These are phyloP conservation scores for Eucalyptus regnans DNA, from an alignment of 345 rosid species.

Conservation along the genomic window DNA sequence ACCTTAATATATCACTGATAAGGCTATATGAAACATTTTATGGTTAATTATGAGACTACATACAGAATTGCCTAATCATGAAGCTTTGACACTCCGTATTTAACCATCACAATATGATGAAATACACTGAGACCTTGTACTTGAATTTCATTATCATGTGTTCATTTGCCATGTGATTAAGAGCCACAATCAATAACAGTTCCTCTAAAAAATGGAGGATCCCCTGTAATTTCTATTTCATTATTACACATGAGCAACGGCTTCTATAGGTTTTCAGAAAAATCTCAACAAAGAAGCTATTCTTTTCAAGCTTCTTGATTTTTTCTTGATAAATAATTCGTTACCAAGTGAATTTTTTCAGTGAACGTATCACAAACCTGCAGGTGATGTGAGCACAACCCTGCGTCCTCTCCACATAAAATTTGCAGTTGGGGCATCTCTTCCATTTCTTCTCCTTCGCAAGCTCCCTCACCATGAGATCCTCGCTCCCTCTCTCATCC, in stretches of 20 bases:
- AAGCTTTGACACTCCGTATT: not conserved
- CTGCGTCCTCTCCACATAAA: conserved; percentile 19
- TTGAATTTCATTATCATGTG: not conserved
- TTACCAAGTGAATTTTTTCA: not conserved
- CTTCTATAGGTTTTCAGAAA: not conserved
- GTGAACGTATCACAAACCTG: conserved; percentile 11
- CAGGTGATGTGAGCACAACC: conserved; percentile 36
- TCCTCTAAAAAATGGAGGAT: not conserved
- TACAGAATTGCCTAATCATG: not conserved
- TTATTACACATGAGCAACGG: not conserved
- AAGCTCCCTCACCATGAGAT: conserved; percentile 24
- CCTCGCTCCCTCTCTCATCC: conserved; percentile 30
- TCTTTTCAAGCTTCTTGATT: not conserved
- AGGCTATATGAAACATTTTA: not conserved
- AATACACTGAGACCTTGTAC: not conserved
- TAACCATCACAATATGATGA: not conserved
- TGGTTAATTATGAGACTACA: not conserved
- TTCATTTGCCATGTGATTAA: not conserved
- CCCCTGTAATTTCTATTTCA: not conserved
- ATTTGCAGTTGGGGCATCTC: conserved; percentile 34
- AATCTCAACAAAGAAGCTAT: not conserved
- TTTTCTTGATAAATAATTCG: not conserved
- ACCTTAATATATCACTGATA: not conserved
- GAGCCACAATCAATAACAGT: not conserved
- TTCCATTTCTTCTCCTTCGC: conserved; percentile 27